Base-by-base conservation (phyloP, 2,329 filamentous ascomycete species). In the Pseudophaeomoniella oleicola region DNA sequence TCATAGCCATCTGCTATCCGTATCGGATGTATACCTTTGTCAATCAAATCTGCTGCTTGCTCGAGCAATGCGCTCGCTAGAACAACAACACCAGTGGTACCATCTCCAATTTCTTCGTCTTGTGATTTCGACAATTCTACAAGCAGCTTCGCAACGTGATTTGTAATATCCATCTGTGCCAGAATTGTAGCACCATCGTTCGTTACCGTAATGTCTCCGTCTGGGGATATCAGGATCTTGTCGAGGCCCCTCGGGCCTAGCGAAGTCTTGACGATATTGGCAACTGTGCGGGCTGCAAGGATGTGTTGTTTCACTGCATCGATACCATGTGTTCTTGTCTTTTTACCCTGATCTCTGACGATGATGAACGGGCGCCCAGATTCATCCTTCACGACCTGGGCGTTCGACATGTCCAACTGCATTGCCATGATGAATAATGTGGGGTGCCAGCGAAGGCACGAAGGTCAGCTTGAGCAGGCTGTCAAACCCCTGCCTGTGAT, bases 1-100 rank as follows among this genome's bases (percentile, higher is more conserved):
- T 98, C 90, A 64, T 94, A 98, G 37, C 90, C 90, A 61, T 98
- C 90, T 46, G 92, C 92, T 63, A 98, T 96, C 50, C 92, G 74
- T 58, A 98, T 98, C 43, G 90, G 90, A 64, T 98, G 90, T 52
- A 98, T 98, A 56, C 90, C 92, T 74, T 98, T 98, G 72, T 98
- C 92, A 59, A 98, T 96, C 50, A 98, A 75, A 57, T 94, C 90
- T 44, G 88, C 85, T 13, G 90, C 90, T 65, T 96, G 88, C 63
- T 98, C 92, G 42, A 98, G 70, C 45, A 98, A 75, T 43, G 90
- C 87, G 45, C 88, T 90, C 11, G 90, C 90, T 48, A 98, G 67
- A 34, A 98, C 92, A 36, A 98, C 90, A 11, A 98, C 90, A 59
- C 90, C 90, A 1, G 90, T 98, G 44, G 90, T 98, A 46, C 90